These are phyloP conservation scores for Russula vinacea DNA, from an alignment of 768 basidiomycete genomes.

Conservation along the genomic window DNA sequence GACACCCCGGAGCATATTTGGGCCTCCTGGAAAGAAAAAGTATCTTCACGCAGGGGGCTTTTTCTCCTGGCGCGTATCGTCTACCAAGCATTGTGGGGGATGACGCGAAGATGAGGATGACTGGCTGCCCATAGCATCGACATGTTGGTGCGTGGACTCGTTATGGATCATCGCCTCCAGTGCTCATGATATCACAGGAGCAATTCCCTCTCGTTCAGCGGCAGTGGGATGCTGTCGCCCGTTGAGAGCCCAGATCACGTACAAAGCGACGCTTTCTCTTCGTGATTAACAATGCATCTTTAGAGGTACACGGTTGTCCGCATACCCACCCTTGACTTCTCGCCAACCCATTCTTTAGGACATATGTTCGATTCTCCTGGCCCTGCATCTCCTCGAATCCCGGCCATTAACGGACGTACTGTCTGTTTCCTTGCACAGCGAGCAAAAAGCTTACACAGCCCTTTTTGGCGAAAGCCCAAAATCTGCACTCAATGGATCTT, in stretches of 20 bases:
- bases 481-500: constrained; percentile 16
- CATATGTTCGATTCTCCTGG: constrained; percentile 72
- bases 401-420: constrained; percentile 73
- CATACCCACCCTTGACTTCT: not conserved
- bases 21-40: constrained; percentile 76
- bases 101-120: constrained; percentile 59
- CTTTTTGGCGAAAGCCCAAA: constrained; percentile 32
- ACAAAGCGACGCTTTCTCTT: constrained; percentile 81
- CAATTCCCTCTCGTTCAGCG: constrained; percentile 87
- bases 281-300: constrained; percentile 54
- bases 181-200: constrained; percentile 44
- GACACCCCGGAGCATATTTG: constrained; percentile 92
- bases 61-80: constrained; percentile 85
- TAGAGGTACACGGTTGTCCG: constrained; percentile 43
- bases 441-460: constrained; percentile 51
- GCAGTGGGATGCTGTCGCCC: constrained; percentile 92
- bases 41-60: constrained; percentile 81
- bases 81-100: constrained; percentile 67
- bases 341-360: constrained; percentile 44
- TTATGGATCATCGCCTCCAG: not conserved
- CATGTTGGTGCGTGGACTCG: constrained; percentile 48
- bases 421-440: constrained; percentile 67
- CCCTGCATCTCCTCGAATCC: constrained; percentile 87
- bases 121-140: constrained; percentile 58
- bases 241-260: constrained; percentile 84